These are phyloP conservation scores for Elsinoe arachidis DNA, from an alignment of 2,329 filamentous ascomycete species.

Conservation along the genomic window DNA sequence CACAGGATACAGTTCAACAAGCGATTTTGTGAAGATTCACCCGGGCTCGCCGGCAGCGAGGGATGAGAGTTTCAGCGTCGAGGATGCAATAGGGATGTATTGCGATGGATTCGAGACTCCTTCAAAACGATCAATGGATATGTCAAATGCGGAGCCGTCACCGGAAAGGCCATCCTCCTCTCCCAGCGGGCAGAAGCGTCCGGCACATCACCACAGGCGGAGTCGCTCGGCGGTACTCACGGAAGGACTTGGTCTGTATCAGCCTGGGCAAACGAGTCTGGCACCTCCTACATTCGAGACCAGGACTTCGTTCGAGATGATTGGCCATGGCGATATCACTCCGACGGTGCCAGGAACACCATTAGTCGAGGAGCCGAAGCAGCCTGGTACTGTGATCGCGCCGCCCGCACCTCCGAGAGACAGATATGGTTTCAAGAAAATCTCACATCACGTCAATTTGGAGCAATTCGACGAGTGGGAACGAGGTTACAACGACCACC, in stretches of 20 bases:
- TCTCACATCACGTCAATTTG: conserved; percentile 66
- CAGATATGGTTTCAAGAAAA: conserved; percentile 87
- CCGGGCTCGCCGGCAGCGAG: conserved; percentile 21
- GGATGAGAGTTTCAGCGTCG: conserved; percentile 47
- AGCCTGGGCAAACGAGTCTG: conserved; percentile 10
- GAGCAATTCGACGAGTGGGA: conserved; percentile 64
- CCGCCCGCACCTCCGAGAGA: conserved; percentile 47
- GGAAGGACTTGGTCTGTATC: background rate
- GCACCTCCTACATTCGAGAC: conserved; percentile 16
- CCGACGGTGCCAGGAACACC: conserved; percentile 1
- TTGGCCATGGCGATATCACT: conserved; percentile 11
- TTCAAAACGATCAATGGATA: conserved; percentile 17
- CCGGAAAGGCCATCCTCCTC: conserved; percentile 20
- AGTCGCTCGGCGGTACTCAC: conserved; percentile 14
- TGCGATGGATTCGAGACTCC: conserved; percentile 43
- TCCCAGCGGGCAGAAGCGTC: background rate
- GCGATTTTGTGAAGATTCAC: conserved; percentile 54
- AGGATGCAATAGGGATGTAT: conserved; percentile 54
- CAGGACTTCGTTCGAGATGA: conserved; percentile 14
- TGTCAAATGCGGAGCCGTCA: conserved; percentile 16
- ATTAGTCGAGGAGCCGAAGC: conserved; percentile 5
- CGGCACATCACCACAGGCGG: conserved; percentile 13
- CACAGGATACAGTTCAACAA: conserved; percentile 70
- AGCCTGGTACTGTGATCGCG: background rate
- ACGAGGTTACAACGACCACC: conserved; percentile 61